phyloP scores from a whole-genome alignment of 73 alveolate species.

The Blepharisma japonicum region DNA sequence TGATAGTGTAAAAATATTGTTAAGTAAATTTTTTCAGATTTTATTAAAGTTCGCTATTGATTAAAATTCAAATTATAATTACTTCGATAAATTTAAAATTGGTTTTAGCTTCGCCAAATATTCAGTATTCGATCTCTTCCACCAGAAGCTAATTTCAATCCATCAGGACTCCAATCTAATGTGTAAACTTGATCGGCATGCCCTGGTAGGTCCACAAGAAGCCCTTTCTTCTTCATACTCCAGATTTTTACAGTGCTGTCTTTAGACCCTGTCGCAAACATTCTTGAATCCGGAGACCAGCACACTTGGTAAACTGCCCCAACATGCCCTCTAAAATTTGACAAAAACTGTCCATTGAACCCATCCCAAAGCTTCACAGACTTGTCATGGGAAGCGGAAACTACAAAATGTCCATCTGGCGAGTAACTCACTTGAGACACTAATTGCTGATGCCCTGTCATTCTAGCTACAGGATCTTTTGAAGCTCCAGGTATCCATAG shows the following conservation, averaged over 20 bases:
- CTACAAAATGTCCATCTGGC: conserved; percentile 98
- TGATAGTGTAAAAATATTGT: no score
- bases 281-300: conserved; percentile 98
- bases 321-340: conserved; percentile 96
- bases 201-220: conserved; percentile 86
- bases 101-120: conserved; percentile 91
- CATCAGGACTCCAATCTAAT: conserved; percentile 99
- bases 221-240: conserved; percentile 88
- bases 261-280: conserved; percentile 93
- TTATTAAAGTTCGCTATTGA: background rate
- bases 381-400: conserved; percentile 99
- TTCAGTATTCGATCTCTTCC: conserved; percentile 93
- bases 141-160: conserved; percentile 98
- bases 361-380: conserved; percentile 98
- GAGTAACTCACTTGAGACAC: conserved; percentile 85
- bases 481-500: conserved; percentile 88
- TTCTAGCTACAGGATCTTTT: conserved; percentile 83
- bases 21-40: no score
- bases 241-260: conserved; percentile 97
- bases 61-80: background rate
- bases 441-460: conserved; percentile 98
- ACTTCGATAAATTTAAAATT: background rate
- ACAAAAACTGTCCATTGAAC: conserved; percentile 87
- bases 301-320: conserved; percentile 96
- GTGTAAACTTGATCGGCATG: conserved; percentile 97